Conservation (phyloP, 345 rosid species). For the Jatropha curcas region DNA sequence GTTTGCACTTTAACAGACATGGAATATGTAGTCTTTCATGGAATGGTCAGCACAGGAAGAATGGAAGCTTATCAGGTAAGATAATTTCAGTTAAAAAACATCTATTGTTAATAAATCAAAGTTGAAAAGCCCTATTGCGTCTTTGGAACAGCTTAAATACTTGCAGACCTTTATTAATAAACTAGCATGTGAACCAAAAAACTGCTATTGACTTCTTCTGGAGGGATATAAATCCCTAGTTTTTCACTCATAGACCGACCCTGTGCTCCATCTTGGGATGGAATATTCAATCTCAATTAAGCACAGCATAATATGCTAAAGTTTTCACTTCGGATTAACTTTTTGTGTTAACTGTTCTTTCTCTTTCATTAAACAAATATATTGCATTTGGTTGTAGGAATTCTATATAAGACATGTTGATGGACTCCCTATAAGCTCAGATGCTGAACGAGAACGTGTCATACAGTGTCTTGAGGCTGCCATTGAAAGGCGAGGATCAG, state of each 20-base stretch:
- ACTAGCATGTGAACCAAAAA: neutral
- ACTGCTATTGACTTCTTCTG: neutral
- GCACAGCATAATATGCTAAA: constrained; percentile 2
- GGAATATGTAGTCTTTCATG: constrained; percentile 91
- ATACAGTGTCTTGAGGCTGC: constrained; percentile 61
- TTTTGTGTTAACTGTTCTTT: constrained; percentile 2
- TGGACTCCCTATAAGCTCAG: constrained; percentile 55
- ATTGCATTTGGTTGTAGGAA: constrained; percentile 45
- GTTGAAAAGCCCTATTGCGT: neutral
- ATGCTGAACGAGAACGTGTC: constrained; percentile 57
- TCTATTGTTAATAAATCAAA: neutral
- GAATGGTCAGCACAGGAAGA: constrained; percentile 69
- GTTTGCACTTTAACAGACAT: constrained; percentile 91
- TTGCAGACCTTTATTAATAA: neutral
- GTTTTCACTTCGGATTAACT: neutral
- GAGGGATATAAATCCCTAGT: neutral
- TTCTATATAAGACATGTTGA: constrained; percentile 63
- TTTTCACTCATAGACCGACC: neutral
- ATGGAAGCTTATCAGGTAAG: constrained; percentile 85
- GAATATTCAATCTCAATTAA: constrained; percentile 13
- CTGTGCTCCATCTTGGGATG: constrained; percentile 14
- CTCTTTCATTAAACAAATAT: constrained; percentile 14
- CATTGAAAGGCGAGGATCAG: constrained; percentile 50
- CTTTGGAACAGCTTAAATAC: neutral
- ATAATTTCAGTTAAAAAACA: constrained; percentile 7